Percentiles rank a stretch among this genome's conserved stretches.
These are phyloP conservation scores for Penstemon davidsonii DNA, from an alignment of 257 asterid genomes.

Conservation along the genomic window DNA sequence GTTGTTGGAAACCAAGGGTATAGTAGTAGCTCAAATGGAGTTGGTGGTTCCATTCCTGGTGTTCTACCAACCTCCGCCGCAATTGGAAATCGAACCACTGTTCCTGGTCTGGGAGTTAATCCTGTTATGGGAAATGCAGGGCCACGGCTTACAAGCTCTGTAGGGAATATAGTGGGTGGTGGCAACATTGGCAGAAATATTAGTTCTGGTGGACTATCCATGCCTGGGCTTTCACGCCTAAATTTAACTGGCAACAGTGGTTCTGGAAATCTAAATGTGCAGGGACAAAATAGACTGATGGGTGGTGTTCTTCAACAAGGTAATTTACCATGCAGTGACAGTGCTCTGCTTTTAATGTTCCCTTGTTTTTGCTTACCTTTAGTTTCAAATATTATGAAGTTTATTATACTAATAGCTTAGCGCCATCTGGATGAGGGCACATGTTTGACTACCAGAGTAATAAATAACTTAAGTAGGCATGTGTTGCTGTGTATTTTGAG, in stretches of 20 bases:
- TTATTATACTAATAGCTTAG: slow-evolving; percentile 9
- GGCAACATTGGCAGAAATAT: slow-evolving; percentile 87
- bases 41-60: slow-evolving; percentile 95
- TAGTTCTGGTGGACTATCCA: slow-evolving; percentile 86
- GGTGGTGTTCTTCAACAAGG: slow-evolving; percentile 94
- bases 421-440: slow-evolving; percentile 11
- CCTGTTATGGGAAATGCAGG: slow-evolving; percentile 80
- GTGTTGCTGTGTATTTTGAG: slow-evolving; percentile 2
- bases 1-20: slow-evolving; percentile 88
- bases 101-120: slow-evolving; percentile 82
- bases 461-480: neutral
- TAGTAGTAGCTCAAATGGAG: slow-evolving; percentile 64
- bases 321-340: slow-evolving; percentile 30
- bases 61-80: slow-evolving; percentile 84
- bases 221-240: slow-evolving; percentile 88
- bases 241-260: slow-evolving; percentile 65
- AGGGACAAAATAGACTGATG: slow-evolving; percentile 84
- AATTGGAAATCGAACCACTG: slow-evolving; percentile 71
- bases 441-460: slow-evolving; percentile 4
- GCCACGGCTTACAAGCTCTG: slow-evolving; percentile 75
- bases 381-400: slow-evolving; percentile 9
- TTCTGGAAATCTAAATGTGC: slow-evolving; percentile 81
- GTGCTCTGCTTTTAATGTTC: slow-evolving; percentile 19
- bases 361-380: slow-evolving; percentile 10
- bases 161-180: slow-evolving; percentile 84